Conservation (phyloP, 2,329 filamentous ascomycete species). For the Malbranchea cinnamomea region DNA sequence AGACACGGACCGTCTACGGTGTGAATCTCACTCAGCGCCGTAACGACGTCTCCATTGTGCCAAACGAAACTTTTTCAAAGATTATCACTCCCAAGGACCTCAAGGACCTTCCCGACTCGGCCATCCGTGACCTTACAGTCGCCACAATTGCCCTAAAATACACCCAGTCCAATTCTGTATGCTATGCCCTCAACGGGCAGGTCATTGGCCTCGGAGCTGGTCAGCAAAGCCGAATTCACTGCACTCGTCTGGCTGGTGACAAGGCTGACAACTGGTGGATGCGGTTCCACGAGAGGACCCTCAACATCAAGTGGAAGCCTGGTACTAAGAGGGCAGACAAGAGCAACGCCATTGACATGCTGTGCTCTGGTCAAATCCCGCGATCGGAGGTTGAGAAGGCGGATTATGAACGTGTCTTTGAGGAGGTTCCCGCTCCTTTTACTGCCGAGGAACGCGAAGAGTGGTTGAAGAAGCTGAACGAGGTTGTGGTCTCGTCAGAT, state of each 20-base stretch:
- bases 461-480: conserved; percentile 64
- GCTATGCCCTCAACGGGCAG: conserved; percentile 89
- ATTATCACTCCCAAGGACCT: conserved; percentile 77
- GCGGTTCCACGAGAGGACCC: conserved; percentile 82
- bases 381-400: conserved; percentile 69
- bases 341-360: conserved; percentile 92
- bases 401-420: conserved; percentile 78
- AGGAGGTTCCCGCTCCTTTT: conserved; percentile 72
- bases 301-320: conserved; percentile 91
- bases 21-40: conserved; percentile 78
- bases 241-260: conserved; percentile 90
- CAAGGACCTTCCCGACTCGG: conserved; percentile 56
- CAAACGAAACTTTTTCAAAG: conserved; percentile 63
- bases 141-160: conserved; percentile 97
- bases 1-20: conserved; percentile 80
- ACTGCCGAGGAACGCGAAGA: conserved; percentile 67
- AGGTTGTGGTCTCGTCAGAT: conserved; percentile 78
- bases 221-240: conserved; percentile 96
- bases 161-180: conserved; percentile 97
- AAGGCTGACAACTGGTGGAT: conserved; percentile 99
- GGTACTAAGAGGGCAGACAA: conserved; percentile 93
- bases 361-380: conserved; percentile 81
- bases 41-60: conserved; percentile 78
- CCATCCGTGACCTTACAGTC: conserved; percentile 78
- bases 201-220: conserved; percentile 88